A percentile compares a stretch with the other conserved stretches of the same genome.
Evolutionary conservation across 352 stramenopile genomes (phyloP).

Genomic region (Pythium myriotylum): DNA sequence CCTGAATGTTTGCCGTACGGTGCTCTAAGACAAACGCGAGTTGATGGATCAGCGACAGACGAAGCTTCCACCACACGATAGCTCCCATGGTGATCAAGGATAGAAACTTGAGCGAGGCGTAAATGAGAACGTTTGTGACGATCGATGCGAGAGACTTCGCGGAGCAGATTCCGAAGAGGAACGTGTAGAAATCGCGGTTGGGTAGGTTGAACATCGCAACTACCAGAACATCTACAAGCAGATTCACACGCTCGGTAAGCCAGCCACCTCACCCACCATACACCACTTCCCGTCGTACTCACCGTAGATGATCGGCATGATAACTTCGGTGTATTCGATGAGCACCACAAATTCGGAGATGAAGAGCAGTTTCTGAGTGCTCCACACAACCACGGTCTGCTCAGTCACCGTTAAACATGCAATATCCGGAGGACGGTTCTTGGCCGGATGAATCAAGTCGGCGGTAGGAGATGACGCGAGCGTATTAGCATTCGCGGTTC

Average conservation of each 20-base stretch:
- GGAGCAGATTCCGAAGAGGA: constrained; percentile 11
- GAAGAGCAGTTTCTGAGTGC: constrained; percentile 31
- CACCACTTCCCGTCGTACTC: too few species aligned
- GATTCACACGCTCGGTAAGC: too few species aligned
- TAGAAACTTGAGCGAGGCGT: constrained; percentile 9
- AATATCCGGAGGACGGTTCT: not conserved
- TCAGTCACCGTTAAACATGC: constrained; percentile 3
- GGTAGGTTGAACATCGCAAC: constrained; percentile 30
- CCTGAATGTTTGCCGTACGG: constrained; percentile 12
- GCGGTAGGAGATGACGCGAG: too few species aligned
- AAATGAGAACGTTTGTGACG: constrained; percentile 6
- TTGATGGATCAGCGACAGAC: constrained; percentile 17
- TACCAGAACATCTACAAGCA: not conserved
- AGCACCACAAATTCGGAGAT: constrained; percentile 34
- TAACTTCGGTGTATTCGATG: constrained; percentile 36
- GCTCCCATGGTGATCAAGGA: constrained; percentile 4
- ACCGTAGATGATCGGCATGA: constrained; percentile 31
- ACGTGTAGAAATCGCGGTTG: constrained; percentile 29
- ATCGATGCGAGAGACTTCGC: not conserved
- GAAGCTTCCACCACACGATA: constrained; percentile 14
- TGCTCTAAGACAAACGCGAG: constrained; percentile 19
- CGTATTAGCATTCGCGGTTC: too few species aligned
- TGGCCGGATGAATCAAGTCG: too few species aligned
- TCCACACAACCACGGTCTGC: constrained; percentile 3
- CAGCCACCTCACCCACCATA: too few species aligned